Percentiles rank a stretch among this genome's conserved stretches.
These are phyloP conservation scores for Grosmannia penicillata DNA, from an alignment of 2,329 filamentous ascomycete genomes.

Conservation along the genomic window DNA sequence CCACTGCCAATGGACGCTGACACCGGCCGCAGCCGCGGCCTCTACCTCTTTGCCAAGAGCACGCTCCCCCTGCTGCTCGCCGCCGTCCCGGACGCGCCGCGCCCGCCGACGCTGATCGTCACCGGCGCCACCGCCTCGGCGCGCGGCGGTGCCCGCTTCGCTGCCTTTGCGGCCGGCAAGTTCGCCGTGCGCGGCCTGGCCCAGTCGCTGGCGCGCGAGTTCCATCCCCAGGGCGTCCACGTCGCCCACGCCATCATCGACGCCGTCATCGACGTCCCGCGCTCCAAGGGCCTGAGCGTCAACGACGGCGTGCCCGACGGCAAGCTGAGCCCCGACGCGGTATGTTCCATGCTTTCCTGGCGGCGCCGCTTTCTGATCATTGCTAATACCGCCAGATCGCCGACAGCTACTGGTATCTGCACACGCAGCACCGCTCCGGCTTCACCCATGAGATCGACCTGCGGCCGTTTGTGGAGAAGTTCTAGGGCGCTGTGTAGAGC, in stretches of 20 bases:
- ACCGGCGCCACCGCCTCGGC: conserved; percentile 76
- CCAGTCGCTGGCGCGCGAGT: conserved; percentile 68
- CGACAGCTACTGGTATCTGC: conserved; percentile 71
- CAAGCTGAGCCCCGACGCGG: conserved; percentile 62
- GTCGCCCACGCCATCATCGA: conserved; percentile 74
- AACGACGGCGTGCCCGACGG: conserved; percentile 34
- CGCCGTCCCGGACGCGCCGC: conserved; percentile 33
- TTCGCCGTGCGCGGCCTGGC: conserved; percentile 62
- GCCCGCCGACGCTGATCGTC: conserved; percentile 70
- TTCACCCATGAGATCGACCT: conserved; percentile 77
- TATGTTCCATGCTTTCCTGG: too few relatives aligned
- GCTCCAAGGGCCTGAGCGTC: conserved; percentile 37
- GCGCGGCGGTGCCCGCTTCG: conserved; percentile 54
- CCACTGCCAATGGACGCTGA: too few relatives aligned
- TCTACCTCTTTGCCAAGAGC: conserved; percentile 62
- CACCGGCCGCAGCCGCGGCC: conserved; percentile 37
- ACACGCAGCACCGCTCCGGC: conserved; percentile 62
- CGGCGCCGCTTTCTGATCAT: not conserved
- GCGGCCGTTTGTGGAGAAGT: conserved; percentile 72
- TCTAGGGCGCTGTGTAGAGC: too few relatives aligned
- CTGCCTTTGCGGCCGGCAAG: conserved; percentile 63
- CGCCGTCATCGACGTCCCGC: conserved; percentile 69
- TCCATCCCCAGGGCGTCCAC: conserved; percentile 71
- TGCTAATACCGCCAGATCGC: conserved; percentile 46
- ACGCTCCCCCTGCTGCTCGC: conserved; percentile 56